A percentile compares a stretch with the other conserved stretches of the same genome.
phyloP scores from a whole-genome alignment of 805 yeast species.

The Candida boleticola region DNA sequence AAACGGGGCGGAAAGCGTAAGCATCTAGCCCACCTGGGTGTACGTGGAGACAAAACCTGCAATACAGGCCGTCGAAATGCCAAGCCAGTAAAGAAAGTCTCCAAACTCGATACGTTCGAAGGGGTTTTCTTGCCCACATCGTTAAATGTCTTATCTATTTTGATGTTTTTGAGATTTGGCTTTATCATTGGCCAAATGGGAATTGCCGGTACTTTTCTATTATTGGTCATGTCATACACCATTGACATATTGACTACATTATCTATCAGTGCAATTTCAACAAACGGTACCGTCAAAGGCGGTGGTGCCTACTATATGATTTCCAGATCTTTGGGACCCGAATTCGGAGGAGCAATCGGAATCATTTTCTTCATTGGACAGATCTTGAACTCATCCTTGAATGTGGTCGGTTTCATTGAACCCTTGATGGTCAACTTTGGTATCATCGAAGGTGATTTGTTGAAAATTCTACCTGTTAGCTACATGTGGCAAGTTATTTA shows the following conservation, averaged over 20 bases:
- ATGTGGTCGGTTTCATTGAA: constrained; percentile 93
- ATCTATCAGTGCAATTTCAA: constrained; percentile 92
- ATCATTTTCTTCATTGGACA: constrained; percentile 93
- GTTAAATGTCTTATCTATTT: constrained; percentile 84
- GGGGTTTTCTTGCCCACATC: constrained; percentile 96
- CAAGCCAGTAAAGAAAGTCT: no score
- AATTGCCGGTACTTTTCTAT: constrained; percentile 66
- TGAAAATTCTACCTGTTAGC: constrained; percentile 63
- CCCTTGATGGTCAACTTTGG: constrained; percentile 85
- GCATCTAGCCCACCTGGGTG: no score
- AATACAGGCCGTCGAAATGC: no score
- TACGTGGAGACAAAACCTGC: no score
- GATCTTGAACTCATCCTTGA: constrained; percentile 84
- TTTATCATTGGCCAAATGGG: constrained; percentile 96
- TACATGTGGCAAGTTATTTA: constrained; percentile 68
- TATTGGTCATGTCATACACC: constrained; percentile 69
- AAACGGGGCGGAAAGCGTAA: neutral
- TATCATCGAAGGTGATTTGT: constrained; percentile 50
- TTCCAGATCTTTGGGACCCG: constrained; percentile 92
- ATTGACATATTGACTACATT: constrained; percentile 84
- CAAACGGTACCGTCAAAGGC: constrained; percentile 95
- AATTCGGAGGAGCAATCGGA: constrained; percentile 97
- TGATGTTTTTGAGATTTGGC: constrained; percentile 95
- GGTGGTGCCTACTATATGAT: constrained; percentile 99
- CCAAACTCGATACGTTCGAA: constrained; percentile 75